Evolutionary conservation across 805 yeast species (phyloP), one percentile per base, ranked within the genome.

Genomic region (Schwanniomyces pseudopolymorphus): DNA sequence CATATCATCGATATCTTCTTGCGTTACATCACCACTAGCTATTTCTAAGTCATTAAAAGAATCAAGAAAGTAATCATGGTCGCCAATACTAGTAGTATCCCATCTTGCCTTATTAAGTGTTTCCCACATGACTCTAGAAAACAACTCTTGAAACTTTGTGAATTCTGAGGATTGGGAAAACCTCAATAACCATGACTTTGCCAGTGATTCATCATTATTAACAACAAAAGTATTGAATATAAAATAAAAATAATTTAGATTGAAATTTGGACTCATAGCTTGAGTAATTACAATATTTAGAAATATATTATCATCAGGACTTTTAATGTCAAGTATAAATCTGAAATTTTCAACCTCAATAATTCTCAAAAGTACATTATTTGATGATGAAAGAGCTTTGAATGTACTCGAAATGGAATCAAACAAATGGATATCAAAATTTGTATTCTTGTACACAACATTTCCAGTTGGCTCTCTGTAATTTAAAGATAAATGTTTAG

Each of bases 211-310:
- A 4, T 66, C 54, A 3, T 47, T 53, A 16, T 46, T 49, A 8
- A 42, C 40, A 5, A 41, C 31, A 22, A 64, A 67, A 51, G 79
- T 74, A 60, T 87, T 85, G 75, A 88, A 89, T 11, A 85, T 76
- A 53, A 89, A 85, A 1, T 87, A 75, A 11, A 63, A 52, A 26
- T 76, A 61, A 10, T 77, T 81, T 50, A 71, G 75, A 58, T 84
- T 81, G 59, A 87, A 84, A n/a, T 78, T 72, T 1, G 94, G 89
- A 57, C 78, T 83, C 64, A 89, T 67, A 24, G 75, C 73, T 10
- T 79, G 73, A 9, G 70, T 59, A 3, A 68, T 42, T 4, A 42
- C 3, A 7, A 53, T 47, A 19, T 47, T 51, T 33, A 57, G 50
- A 33, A 44, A 33, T 19, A 46, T 28, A 4, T 39, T 20, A 2